Evolutionary conservation across 2,329 filamentous ascomycete species (phyloP).

Genomic region (Colletotrichum euphorbiae): DNA sequence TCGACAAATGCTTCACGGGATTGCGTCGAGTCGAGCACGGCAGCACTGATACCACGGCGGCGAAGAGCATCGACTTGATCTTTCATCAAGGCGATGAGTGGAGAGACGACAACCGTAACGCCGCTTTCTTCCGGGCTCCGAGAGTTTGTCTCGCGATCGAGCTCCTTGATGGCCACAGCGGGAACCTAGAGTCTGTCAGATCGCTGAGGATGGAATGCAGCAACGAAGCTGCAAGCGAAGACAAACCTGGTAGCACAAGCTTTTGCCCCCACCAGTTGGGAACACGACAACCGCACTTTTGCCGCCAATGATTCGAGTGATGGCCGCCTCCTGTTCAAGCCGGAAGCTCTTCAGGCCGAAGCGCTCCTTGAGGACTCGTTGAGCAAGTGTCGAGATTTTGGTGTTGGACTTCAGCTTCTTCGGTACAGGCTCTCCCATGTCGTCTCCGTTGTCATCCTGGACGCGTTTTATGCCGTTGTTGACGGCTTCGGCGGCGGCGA

Average conservation of each 20-base stretch:
- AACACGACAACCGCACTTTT: conserved; percentile 58
- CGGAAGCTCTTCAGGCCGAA: conserved; percentile 56
- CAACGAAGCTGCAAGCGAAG: too few relatives aligned
- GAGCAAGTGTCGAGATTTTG: conserved; percentile 37
- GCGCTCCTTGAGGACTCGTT: conserved; percentile 49
- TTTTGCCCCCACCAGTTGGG: conserved; percentile 63
- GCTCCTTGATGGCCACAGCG: conserved; percentile 58
- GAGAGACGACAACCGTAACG: conserved; percentile 67
- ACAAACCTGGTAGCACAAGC: conserved; percentile 60
- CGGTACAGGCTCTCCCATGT: not conserved
- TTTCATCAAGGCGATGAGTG: conserved; percentile 69
- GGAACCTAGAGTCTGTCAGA: conserved; percentile 52
- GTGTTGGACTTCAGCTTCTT: conserved; percentile 6
- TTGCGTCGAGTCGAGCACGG: conserved; percentile 68
- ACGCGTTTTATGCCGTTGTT: not conserved
- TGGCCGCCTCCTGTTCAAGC: conserved; percentile 58
- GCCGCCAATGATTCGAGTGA: conserved; percentile 51
- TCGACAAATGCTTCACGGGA: conserved; percentile 57
- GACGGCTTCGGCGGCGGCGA: conserved; percentile 12
- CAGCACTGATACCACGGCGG: conserved; percentile 62
- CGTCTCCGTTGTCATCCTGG: not conserved
- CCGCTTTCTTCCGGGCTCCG: conserved; percentile 52
- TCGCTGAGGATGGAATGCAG: not conserved
- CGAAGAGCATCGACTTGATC: conserved; percentile 69
- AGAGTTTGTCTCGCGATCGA: conserved; percentile 50